These are phyloP conservation scores for Dipodascus geniculatus DNA, from an alignment of 805 yeast genomes.

Conservation along the genomic window DNA sequence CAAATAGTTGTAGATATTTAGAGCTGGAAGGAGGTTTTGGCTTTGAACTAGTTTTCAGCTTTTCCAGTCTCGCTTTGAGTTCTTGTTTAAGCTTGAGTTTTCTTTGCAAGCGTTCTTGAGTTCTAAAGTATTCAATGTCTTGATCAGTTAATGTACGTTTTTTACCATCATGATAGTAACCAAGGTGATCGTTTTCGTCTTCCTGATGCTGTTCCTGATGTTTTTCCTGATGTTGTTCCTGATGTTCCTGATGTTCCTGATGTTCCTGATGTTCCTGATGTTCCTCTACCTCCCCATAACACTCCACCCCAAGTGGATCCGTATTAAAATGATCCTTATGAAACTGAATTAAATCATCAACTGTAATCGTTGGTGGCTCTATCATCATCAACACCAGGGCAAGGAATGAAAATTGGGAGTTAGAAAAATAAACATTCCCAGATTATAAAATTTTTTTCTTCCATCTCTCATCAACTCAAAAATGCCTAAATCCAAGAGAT, in stretches of 20 bases:
- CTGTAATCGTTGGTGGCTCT: not conserved
- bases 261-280: too few species aligned
- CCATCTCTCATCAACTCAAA: slow-evolving; percentile 9
- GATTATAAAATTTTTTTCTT: not conserved
- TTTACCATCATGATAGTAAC: slow-evolving; percentile 14
- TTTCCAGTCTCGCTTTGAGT: not conserved
- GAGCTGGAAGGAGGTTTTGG: not conserved
- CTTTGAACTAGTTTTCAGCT: not conserved
- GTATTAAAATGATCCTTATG: slow-evolving; percentile 13
- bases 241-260: too few species aligned
- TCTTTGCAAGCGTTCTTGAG: slow-evolving; percentile 10
- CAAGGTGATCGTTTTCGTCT: not conserved
- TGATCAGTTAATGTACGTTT: slow-evolving; percentile 17
- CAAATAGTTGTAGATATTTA: slow-evolving; percentile 7
- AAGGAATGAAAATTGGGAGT: not conserved
- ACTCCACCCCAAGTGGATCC: too few species aligned
- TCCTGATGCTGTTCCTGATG: not conserved
- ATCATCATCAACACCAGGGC: not conserved
- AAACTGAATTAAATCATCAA: slow-evolving; percentile 9
- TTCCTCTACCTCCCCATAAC: too few species aligned
- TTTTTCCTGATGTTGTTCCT: not conserved
- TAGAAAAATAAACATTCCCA: slow-evolving; percentile 2
- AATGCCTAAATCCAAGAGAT: slow-evolving; percentile 97
- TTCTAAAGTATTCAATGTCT: slow-evolving; percentile 15
- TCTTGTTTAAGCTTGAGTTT: not conserved